phyloP scores from a whole-genome alignment of 148 eudicot species.

The Pharnaceum exiguum region DNA sequence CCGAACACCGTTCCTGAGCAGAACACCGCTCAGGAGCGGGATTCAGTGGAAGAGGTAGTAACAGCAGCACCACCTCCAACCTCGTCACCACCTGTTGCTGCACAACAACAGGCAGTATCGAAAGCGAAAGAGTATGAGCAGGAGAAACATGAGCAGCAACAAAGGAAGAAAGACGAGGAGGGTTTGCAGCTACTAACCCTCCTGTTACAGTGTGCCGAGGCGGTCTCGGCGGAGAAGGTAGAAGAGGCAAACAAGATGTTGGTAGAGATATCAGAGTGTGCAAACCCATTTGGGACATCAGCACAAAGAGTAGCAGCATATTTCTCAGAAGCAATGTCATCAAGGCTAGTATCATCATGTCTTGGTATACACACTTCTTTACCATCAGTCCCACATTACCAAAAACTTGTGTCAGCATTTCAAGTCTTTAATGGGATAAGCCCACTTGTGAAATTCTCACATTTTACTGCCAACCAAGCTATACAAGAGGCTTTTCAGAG shows the following conservation, averaged over 20 bases:
- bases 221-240: constrained; percentile 58
- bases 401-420: constrained; percentile 68
- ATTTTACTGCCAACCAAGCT: constrained; percentile 95
- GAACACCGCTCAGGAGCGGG: not conserved
- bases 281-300: constrained; percentile 85
- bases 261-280: constrained; percentile 68
- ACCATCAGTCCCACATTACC: constrained; percentile 42
- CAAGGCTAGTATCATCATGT: constrained; percentile 57
- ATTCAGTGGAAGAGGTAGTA: not conserved
- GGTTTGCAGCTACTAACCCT: constrained; percentile 79
- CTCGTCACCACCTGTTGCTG: not conserved
- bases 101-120: constrained; percentile 2
- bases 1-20: too few relatives aligned
- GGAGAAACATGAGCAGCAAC: constrained; percentile 44
- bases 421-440: constrained; percentile 93
- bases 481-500: constrained; percentile 91
- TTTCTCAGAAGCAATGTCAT: constrained; percentile 96
- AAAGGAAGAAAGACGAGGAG: constrained; percentile 66
- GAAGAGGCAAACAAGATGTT: constrained; percentile 80
- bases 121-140: too few relatives aligned
- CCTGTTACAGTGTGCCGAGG: constrained; percentile 84
- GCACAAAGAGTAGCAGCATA: constrained; percentile 95
- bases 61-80: not conserved
- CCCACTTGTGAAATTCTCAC: constrained; percentile 88
- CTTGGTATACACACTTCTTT: constrained; percentile 61